Conservation (phyloP, 1,139 yeast genomes). For the Hansenula lynferdii region DNA sequence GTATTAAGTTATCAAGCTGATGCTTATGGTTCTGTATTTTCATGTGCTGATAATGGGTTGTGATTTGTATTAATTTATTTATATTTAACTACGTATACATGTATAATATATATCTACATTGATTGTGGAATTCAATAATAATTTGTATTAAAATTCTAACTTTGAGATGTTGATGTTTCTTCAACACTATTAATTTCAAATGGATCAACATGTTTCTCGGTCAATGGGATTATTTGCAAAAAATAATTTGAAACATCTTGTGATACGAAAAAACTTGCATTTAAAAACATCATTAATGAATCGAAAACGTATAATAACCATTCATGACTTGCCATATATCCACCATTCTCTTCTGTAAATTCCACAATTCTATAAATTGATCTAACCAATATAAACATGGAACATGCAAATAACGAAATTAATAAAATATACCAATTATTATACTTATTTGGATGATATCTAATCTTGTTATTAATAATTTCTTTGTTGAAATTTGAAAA, state of each 20-base stretch:
- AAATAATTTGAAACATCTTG: conserved; percentile 1
- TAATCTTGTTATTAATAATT: neutral
- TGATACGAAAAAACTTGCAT: neutral
- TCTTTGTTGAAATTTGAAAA: neutral
- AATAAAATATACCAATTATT: neutral
- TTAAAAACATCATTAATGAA: neutral
- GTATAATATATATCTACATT: too few species aligned
- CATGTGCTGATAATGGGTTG: conserved; percentile 43
- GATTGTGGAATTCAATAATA: too few species aligned
- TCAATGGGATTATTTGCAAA: neutral
- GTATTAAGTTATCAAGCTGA: conserved; percentile 42
- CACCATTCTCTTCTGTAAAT: neutral
- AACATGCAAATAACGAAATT: neutral
- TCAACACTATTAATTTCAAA: neutral
- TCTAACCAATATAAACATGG: neutral
- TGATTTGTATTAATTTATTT: conserved; percentile 7
- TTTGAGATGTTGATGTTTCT: neutral
- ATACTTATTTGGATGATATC: neutral
- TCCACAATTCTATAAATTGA: conserved; percentile 1
- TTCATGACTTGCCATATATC: conserved; percentile 1
- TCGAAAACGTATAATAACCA: conserved; percentile 1
- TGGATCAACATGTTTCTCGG: neutral
- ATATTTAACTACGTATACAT: neutral
- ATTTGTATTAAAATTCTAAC: too few species aligned
- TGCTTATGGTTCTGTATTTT: conserved; percentile 45